Conservation (phyloP, 169 alveolate species). For the Babesia sp. region DNA sequence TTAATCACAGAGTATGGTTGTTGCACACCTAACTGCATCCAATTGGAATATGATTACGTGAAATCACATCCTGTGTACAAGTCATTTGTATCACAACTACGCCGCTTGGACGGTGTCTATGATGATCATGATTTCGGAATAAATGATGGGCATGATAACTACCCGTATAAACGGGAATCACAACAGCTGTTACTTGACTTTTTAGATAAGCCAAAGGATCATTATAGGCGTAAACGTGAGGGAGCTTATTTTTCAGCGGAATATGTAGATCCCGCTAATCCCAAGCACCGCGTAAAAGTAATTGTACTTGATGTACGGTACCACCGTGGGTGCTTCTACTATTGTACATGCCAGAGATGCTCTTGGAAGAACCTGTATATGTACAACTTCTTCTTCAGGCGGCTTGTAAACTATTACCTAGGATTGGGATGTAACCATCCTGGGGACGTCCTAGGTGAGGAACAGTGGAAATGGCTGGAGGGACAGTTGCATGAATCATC, state of each 20-base stretch:
- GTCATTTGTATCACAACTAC: constrained; percentile 42
- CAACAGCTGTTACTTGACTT: constrained; percentile 72
- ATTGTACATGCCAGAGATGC: constrained; percentile 67
- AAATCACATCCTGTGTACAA: constrained; percentile 43
- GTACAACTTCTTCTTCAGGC: constrained; percentile 25
- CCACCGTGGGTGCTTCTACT: constrained; percentile 73
- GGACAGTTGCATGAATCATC: constrained; percentile 81
- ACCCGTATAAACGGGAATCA: constrained; percentile 60
- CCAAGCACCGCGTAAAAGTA: constrained; percentile 72
- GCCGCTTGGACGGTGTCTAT: constrained; percentile 78
- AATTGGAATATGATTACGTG: constrained; percentile 58
- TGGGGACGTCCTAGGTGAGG: constrained; percentile 87
- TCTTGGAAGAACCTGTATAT: constrained; percentile 6
- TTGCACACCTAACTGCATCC: constrained; percentile 61
- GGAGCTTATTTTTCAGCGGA: constrained; percentile 80
- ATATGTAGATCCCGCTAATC: constrained; percentile 73
- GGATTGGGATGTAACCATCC: constrained; percentile 70
- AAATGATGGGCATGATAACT: constrained; percentile 76
- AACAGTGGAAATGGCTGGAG: constrained; percentile 90
- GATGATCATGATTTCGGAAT: constrained; percentile 85
- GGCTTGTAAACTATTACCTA: constrained; percentile 60
- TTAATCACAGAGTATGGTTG: constrained; percentile 41
- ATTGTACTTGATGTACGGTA: constrained; percentile 79
- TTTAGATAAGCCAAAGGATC: constrained; percentile 73
- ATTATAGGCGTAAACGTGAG: constrained; percentile 75